A percentile compares a stretch with the other conserved stretches of the same genome.
These are phyloP conservation scores for Citrus unshiu DNA, from an alignment of 345 rosid genomes.

Conservation along the genomic window DNA sequence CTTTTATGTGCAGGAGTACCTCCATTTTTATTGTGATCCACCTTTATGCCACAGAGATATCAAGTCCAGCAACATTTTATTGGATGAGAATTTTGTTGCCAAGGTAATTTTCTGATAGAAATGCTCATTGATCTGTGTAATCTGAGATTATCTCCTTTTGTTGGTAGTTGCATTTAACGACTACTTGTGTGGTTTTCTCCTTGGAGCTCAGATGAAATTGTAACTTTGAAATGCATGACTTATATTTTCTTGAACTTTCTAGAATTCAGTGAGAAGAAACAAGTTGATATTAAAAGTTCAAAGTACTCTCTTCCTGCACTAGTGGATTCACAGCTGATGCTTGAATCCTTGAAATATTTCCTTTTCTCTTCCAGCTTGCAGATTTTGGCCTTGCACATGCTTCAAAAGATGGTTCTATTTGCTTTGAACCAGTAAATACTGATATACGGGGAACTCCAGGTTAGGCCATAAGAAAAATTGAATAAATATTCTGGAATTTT, in stretches of 20 bases:
- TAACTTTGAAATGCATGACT: neutral
- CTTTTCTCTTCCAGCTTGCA: slow-evolving; percentile 59
- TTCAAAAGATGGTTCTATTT: slow-evolving; percentile 83
- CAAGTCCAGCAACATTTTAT: slow-evolving; percentile 92
- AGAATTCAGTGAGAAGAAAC: neutral
- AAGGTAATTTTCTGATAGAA: slow-evolving; percentile 43
- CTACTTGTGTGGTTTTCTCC: neutral
- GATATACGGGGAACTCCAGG: slow-evolving; percentile 99
- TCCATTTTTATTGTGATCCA: slow-evolving; percentile 94
- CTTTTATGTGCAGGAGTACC: slow-evolving; percentile 70
- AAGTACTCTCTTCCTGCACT: neutral
- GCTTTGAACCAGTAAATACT: slow-evolving; percentile 83
- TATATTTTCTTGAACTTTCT: neutral
- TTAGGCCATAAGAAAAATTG: slow-evolving; percentile 20
- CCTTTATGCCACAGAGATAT: slow-evolving; percentile 97
- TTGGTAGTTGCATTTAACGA: neutral
- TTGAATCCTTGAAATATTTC: slow-evolving; percentile 4
- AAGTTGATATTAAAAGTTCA: neutral
- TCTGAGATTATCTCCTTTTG: neutral
- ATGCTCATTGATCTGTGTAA: neutral
- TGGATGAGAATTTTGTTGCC: slow-evolving; percentile 83
- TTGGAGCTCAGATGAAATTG: neutral
- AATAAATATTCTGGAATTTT: neutral
- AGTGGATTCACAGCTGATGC: neutral
- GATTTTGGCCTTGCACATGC: slow-evolving; percentile 96